phyloP scores from a whole-genome alignment of 495 filamentous ascomycete genomes.

The Cairneyella variabilis region DNA sequence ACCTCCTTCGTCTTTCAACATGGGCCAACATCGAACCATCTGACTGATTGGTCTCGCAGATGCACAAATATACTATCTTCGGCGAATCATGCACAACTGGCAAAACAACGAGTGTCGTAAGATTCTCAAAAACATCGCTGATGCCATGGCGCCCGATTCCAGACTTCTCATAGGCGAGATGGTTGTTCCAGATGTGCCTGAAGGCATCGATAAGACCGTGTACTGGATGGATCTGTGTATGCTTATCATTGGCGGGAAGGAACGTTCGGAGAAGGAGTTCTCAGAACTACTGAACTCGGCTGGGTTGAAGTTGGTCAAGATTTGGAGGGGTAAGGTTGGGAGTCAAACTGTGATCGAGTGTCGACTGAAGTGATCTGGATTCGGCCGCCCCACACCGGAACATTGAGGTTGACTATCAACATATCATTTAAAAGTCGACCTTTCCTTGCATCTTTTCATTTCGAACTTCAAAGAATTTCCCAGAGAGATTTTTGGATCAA shows the following conservation, averaged over 20 bases:
- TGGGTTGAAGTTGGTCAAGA: constrained; percentile 30
- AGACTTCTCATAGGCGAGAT: constrained; percentile 30
- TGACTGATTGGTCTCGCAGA: constrained; percentile 15
- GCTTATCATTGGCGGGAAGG: constrained; percentile 36
- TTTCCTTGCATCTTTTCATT: too few species aligned
- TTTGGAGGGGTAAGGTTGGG: constrained; percentile 24
- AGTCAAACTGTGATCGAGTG: constrained; percentile 13
- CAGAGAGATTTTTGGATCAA: too few species aligned
- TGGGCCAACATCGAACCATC: too few species aligned
- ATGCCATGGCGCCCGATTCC: constrained; percentile 24
- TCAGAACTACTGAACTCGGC: constrained; percentile 24
- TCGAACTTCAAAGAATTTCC: too few species aligned
- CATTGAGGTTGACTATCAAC: too few species aligned
- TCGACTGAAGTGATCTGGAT: constrained; percentile 6
- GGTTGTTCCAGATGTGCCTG: constrained; percentile 25
- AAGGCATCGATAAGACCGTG: constrained; percentile 24
- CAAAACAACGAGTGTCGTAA: constrained; percentile 16
- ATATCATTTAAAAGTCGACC: too few species aligned
- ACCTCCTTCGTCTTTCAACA: too few species aligned
- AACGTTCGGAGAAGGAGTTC: constrained; percentile 33
- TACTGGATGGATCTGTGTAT: constrained; percentile 36
- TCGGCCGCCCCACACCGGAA: too few species aligned
- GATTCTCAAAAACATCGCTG: constrained; percentile 20
- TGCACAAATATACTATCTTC: constrained; percentile 35
- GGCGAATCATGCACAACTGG: constrained; percentile 26